These are phyloP conservation scores for Cercospora sp. DNA, from an alignment of 2,329 filamentous ascomycete genomes.

Conservation along the genomic window DNA sequence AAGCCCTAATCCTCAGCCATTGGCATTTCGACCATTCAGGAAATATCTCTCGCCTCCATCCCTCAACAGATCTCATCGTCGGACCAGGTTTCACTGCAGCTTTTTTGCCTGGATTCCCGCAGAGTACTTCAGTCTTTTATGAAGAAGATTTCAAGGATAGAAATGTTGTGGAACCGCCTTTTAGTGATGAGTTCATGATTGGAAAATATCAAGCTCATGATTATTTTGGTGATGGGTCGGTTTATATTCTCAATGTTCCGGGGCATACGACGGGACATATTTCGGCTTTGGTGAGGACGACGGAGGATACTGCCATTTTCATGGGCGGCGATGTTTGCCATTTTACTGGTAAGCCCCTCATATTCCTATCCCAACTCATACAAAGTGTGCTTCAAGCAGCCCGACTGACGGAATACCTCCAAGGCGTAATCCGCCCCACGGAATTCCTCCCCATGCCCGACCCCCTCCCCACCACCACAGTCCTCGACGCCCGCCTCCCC, in stretches of 20 bases:
- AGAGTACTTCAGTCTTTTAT: slow-evolving; percentile 21
- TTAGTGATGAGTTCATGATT: slow-evolving; percentile 36
- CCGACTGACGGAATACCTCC: no score
- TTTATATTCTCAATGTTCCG: slow-evolving; percentile 44
- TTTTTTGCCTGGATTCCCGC: slow-evolving; percentile 52
- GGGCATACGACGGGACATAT: slow-evolving; percentile 31
- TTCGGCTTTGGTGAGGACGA: slow-evolving; percentile 29
- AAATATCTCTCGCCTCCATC: slow-evolving; percentile 51
- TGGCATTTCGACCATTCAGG: slow-evolving; percentile 50
- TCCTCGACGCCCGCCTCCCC: slow-evolving; percentile 23
- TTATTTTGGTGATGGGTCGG: slow-evolving; percentile 45
- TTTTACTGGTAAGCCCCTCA: slow-evolving; percentile 17
- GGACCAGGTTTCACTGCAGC: slow-evolving; percentile 54
- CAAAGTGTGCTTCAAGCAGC: no score
- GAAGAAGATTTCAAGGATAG: slow-evolving; percentile 27
- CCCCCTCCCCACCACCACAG: slow-evolving; percentile 17
- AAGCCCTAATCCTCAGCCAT: slow-evolving; percentile 48
- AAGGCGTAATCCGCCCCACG: slow-evolving; percentile 27
- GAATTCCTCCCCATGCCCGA: slow-evolving; percentile 25
- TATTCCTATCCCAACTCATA: no score
- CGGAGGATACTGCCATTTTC: slow-evolving; percentile 28
- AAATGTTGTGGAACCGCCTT: slow-evolving; percentile 25
- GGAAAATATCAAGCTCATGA: slow-evolving; percentile 46
- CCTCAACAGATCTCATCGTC: slow-evolving; percentile 51
- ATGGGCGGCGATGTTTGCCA: slow-evolving; percentile 32